These are phyloP conservation scores for Clonostachys rosea DNA, from an alignment of 2,329 filamentous ascomycete species.

Conservation along the genomic window DNA sequence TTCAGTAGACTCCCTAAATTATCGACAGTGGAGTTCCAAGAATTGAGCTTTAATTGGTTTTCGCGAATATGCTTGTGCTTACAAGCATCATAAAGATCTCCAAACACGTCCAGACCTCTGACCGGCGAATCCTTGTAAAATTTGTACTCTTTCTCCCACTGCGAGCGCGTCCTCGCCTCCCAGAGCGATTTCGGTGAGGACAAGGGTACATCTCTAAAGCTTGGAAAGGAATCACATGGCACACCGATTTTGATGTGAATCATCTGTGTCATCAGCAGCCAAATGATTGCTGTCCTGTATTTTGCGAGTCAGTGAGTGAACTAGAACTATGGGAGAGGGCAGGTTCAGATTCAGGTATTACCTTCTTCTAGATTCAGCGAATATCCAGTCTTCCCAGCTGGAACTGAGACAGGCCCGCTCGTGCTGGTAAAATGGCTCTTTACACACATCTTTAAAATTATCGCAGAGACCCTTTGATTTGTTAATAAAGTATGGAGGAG, in stretches of 20 bases:
- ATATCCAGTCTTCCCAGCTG: slow-evolving; percentile 21
- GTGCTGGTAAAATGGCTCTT: too few relatives aligned
- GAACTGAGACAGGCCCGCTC: slow-evolving; percentile 8
- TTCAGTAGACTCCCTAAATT: too few relatives aligned
- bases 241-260: slow-evolving; percentile 1
- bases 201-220: slow-evolving; percentile 6
- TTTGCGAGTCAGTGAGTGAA: background rate
- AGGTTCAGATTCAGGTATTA: background rate
- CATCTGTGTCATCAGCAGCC: slow-evolving; percentile 13
- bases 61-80: too few relatives aligned
- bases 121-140: slow-evolving; percentile 5
- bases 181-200: slow-evolving; percentile 11
- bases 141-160: slow-evolving; percentile 14
- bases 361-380: slow-evolving; percentile 20
- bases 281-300: slow-evolving; percentile 11
- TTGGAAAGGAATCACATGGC: slow-evolving; percentile 1
- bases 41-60: too few relatives aligned
- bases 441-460: too few relatives aligned
- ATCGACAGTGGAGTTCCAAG: too few relatives aligned
- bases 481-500: too few relatives aligned
- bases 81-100: too few relatives aligned
- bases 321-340: background rate
- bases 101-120: too few relatives aligned
- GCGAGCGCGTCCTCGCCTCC: slow-evolving; percentile 13
- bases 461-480: too few relatives aligned